phyloP scores from a whole-genome alignment of 805 yeast species.

The Kregervanrija fluxuum region DNA sequence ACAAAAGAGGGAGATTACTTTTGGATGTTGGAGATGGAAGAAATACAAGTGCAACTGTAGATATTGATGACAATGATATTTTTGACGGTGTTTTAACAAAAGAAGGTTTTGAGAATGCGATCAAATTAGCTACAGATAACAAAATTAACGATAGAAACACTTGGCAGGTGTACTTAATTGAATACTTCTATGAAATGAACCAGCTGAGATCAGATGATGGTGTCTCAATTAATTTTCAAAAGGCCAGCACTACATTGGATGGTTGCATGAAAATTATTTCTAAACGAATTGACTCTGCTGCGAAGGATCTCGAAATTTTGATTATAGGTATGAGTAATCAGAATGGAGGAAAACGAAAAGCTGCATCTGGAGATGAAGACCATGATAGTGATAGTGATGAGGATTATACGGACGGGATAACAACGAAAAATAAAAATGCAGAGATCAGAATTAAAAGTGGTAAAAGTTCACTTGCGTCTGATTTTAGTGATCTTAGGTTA shows the following conservation, averaged over 20 bases:
- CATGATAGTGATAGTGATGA: conserved; percentile 19
- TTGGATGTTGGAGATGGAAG: background rate
- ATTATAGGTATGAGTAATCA: conserved; percentile 54
- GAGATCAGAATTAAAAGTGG: conserved; percentile 10
- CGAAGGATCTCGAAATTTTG: conserved; percentile 28
- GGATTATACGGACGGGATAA: background rate
- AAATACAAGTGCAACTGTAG: background rate
- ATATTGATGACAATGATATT: background rate
- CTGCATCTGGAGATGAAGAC: conserved; percentile 15
- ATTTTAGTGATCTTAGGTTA: too few relatives aligned
- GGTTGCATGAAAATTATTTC: conserved; percentile 46
- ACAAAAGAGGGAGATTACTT: too few relatives aligned
- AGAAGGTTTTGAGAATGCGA: conserved; percentile 19
- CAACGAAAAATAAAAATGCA: conserved; percentile 15
- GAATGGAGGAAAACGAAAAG: conserved; percentile 16
- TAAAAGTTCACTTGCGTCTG: too few relatives aligned
- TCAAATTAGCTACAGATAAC: conserved; percentile 25
- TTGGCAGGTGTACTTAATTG: conserved; percentile 45
- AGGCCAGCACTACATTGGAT: conserved; percentile 41
- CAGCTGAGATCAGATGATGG: conserved; percentile 35
- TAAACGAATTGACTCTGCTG: conserved; percentile 39
- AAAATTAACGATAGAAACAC: conserved; percentile 42
- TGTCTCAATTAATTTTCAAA: conserved; percentile 38
- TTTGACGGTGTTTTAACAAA: conserved; percentile 1
- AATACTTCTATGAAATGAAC: conserved; percentile 45